These are phyloP conservation scores for Serendipita sp. DNA, from an alignment of 768 basidiomycete species.

Conservation along the genomic window DNA sequence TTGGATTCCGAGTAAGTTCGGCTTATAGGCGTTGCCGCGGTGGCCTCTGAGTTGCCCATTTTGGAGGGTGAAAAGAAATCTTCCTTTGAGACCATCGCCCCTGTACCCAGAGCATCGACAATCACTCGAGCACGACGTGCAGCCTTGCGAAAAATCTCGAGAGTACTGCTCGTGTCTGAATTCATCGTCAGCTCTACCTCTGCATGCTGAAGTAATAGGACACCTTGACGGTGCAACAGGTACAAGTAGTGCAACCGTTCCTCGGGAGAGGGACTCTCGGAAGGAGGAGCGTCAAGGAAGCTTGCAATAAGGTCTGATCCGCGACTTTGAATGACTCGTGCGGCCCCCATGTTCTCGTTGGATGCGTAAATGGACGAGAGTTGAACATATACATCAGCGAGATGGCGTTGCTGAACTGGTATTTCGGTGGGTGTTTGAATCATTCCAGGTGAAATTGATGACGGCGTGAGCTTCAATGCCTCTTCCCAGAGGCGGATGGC, in stretches of 20 bases:
- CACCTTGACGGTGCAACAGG: neutral
- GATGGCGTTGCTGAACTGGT: neutral
- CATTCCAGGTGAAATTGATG: neutral
- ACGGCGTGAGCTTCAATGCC: neutral
- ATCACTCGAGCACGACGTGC: neutral
- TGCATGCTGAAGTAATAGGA: neutral
- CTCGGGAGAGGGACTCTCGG: neutral
- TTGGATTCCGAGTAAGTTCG: neutral
- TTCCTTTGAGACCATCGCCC: neutral
- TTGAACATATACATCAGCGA: neutral
- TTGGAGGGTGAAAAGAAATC: neutral
- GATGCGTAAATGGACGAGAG: neutral
- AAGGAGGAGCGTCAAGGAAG: neutral
- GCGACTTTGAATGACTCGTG: neutral
- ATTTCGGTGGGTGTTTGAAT: neutral
- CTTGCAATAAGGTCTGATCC: neutral
- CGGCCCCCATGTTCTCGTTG: neutral
- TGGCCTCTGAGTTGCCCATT: neutral
- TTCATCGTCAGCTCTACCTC: neutral
- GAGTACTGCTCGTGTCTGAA: neutral
- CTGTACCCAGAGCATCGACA: neutral
- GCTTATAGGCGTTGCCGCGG: neutral
- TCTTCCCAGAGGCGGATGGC: neutral
- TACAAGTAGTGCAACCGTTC: neutral
- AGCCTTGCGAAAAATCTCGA: neutral